Evolutionary conservation across 257 asterid genomes (phyloP), one percentile per base, ranked within the genome.

Genomic region (Striga asiatica): DNA sequence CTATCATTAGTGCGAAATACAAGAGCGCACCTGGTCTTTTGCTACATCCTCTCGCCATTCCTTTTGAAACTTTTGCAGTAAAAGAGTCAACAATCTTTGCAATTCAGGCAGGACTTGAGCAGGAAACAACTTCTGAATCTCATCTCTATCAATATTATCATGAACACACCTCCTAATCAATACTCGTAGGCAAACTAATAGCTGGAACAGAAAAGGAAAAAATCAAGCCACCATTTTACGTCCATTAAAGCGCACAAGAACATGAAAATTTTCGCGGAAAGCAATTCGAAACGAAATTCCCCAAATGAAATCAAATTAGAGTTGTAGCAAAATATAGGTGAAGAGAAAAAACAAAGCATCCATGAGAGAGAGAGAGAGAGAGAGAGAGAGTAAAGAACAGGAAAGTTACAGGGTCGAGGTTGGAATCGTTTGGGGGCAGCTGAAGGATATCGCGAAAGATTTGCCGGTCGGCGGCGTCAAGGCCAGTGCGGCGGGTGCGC

Each of bases 401-500:
- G n/a, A n/a, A n/a, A n/a, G n/a, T n/a, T 50, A 81, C 94, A 38
- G 92, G 88, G 43, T 84, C 94, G 34, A 81, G 83, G 58, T 81
- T 85, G 19, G 84, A 65, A 56, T 84, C 88, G 55, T 51, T 61
- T 19, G 48, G 17, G 48, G 76, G 57, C 51, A 84, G 88, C 20
- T 79, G 88, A 67, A 84, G 94, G 50, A 81, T 79, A n/a, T 79
- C 81, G 18, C 82, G 62, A 67, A 81, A 69, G 20, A 84, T 77
- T 60, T 75, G 67, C 18, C 88, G 85, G 72, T 84, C 94, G 56
- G 88, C 84, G 57, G 82, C 74, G 46, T 84, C 92, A 34, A 81
- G 84, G 45, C 94, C 88, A 14, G 94, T 79, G 73, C 77, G 79
- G 62, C 94, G 88, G 62, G 94, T 84, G 23, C 94, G 78, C 94